Evolutionary conservation across 2,329 filamentous ascomycete genomes (phyloP), one percentile per base, ranked within the genome.

Genomic region (Fusarium zealandicum): DNA sequence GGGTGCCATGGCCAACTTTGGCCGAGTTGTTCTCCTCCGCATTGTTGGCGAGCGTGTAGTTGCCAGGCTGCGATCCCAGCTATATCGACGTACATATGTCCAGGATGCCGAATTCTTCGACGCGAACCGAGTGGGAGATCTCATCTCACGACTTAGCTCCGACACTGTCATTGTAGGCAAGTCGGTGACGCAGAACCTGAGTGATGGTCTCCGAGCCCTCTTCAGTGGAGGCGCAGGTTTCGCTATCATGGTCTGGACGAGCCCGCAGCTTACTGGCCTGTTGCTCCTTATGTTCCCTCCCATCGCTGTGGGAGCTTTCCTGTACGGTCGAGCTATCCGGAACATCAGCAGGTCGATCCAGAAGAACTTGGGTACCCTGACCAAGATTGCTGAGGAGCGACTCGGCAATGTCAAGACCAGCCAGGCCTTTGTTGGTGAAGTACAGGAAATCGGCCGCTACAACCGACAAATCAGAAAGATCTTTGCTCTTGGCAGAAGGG

Each of bases 21-120:
- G 92, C 27, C 88, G 95, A 63, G 96, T 99, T 66, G 89, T 98
- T 51, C 88, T 98, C 47, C 83, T 99, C 17, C 87, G 95, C 20
- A 95, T 98, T 57, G 91, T 99, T 7, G 96, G 95, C 59, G 95
- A 99, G 75, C 85, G 95, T 35, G 95, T 99, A 53, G 95, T 99
- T 47, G 89, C 93, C 10, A 86, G 93, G 64, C 81, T 99, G 49
- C 86, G 95, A 56, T 93, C 93, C 13, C 90, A 92, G 70, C 85
- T 99, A 4, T 99, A 96, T 77, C 86, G 92, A 62, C 86, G 90
- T 61, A 99, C 95, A 0, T 96, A 96, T 66, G 83, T 95, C n/a
- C 95, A 99, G 73, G 95, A 99, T 73, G 95, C 95, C 53, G 95
- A 98, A 70, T 99, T 99, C 78, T 99, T 99, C 70, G 95, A 99